Evolutionary conservation across 345 rosid species (phyloP), one percentile per base, ranked within the genome.

Genomic region (Leavenworthia alabamica): DNA sequence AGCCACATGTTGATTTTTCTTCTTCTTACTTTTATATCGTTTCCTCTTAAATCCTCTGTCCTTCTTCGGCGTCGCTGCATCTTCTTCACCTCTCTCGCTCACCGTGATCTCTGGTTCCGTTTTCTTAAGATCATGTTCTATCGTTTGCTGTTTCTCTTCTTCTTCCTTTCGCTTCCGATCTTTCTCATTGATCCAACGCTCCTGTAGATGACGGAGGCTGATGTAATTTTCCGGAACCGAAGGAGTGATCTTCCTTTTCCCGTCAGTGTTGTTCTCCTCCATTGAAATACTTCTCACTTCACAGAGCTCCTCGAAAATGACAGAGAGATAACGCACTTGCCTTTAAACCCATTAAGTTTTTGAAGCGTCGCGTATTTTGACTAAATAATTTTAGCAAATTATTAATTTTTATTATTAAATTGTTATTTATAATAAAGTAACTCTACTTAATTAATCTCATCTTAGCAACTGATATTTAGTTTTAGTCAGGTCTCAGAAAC

Each of bases 171-270:
- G 69, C 51, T 62, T 56, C 8, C 19, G 26, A 9, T 47, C 31
- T 70, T 55, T 55, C 39, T 70, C 64, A 3, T 46, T 39, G 45
- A 14, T 19, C 74, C 74, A 70, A 12, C 74, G 69, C 58, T 62
- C 64, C 53, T 35, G 27, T 4, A 70, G 74, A 6, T 70, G 51
- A 40, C 23, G 36, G 52, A 70, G 62, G 44, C 52, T 70, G 22
- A 70, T 7, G 74, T 70, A 70, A 0, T 62, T 62, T 20, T 44
- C 46, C 8, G 74, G 69, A n/a, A n/a, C n/a, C n/a, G n/a, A n/a
- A n/a, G n/a, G n/a, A 53, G 8, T 2, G 6, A 8, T 40, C 52
- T 31, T 62, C 46, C 35, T 24, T 48, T 46, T 31, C 52, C 33
- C 15, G 42, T 8, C 51, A 19, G 1, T 35, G 17, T 23, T 35